Conservation (phyloP, 257 asterid species). For the Craterostigma plantagineum region DNA sequence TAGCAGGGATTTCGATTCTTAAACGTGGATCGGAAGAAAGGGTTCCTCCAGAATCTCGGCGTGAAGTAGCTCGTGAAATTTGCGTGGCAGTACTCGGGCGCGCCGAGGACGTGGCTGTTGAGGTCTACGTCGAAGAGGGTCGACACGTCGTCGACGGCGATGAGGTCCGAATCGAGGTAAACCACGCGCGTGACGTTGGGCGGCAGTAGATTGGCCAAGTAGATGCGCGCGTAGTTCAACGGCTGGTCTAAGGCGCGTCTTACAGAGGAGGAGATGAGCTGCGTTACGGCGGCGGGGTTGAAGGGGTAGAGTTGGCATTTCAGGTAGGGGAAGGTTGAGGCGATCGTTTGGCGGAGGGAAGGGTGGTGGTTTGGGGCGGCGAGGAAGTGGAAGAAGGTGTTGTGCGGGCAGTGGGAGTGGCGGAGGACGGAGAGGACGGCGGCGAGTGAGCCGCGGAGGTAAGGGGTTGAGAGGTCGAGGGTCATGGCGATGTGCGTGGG, state of each 20-base stretch:
- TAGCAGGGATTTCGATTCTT: conserved; percentile 36
- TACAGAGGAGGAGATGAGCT: conserved; percentile 67
- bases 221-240: conserved; percentile 74
- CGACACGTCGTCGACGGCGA: conserved; percentile 62
- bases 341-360: conserved; percentile 36
- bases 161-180: conserved; percentile 78
- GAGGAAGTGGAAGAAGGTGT: conserved; percentile 70
- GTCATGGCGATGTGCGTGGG: conserved; percentile 75
- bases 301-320: conserved; percentile 52
- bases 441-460: conserved; percentile 87
- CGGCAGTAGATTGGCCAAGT: conserved; percentile 69
- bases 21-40: conserved; percentile 20
- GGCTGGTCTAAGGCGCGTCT: conserved; percentile 91
- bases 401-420: conserved; percentile 77
- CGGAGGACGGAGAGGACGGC: conserved; percentile 78
- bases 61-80: conserved; percentile 70
- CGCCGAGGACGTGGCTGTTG: conserved; percentile 38
- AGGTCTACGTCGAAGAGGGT: conserved; percentile 50
- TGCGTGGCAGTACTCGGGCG: conserved; percentile 74
- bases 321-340: conserved; percentile 69
- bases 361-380: conserved; percentile 31
- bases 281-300: conserved; percentile 41
- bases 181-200: conserved; percentile 33
- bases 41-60: conserved; percentile 45
- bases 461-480: conserved; percentile 67